These are phyloP conservation scores for Ceratobasidium sp. DNA, from an alignment of 1,284 basidiomycete genomes.

Conservation along the genomic window DNA sequence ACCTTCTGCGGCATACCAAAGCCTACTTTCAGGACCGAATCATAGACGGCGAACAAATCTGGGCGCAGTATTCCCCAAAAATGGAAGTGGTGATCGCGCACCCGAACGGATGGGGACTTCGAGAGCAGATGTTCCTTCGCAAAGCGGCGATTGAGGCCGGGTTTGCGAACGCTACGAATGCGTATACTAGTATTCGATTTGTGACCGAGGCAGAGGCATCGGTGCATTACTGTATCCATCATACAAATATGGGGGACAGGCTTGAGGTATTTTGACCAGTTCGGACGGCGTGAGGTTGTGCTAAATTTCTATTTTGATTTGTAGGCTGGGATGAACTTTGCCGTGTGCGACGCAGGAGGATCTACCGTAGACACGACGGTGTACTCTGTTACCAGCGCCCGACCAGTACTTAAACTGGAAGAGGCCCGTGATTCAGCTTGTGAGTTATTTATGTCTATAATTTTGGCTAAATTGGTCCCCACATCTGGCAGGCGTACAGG, in stretches of 20 bases:
- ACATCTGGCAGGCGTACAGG: constrained; percentile 25
- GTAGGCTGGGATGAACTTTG: constrained; percentile 47
- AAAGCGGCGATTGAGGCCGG: constrained; percentile 43
- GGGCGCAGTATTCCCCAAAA: not conserved
- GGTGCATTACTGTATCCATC: constrained; percentile 47
- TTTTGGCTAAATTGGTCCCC: not conserved
- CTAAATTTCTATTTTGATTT: not conserved
- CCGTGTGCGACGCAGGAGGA: constrained; percentile 50
- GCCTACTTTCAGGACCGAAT: constrained; percentile 26
- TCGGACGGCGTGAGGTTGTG: not conserved
- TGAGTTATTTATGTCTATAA: not conserved
- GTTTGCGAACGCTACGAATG: not conserved
- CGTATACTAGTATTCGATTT: constrained; percentile 35
- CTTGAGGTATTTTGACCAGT: constrained; percentile 21
- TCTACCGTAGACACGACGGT: constrained; percentile 50
- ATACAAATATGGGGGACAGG: constrained; percentile 20
- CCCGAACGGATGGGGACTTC: constrained; percentile 45
- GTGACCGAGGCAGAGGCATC: constrained; percentile 50
- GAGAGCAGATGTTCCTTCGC: constrained; percentile 40
- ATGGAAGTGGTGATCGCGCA: constrained; percentile 38
- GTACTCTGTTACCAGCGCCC: constrained; percentile 37
- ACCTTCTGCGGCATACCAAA: constrained; percentile 32
- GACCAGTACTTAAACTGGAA: constrained; percentile 45
- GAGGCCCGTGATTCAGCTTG: constrained; percentile 42
- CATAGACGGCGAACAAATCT: constrained; percentile 28